Base-by-base conservation (phyloP, 169 alveolate species). In the Plasmodium malariae region DNA sequence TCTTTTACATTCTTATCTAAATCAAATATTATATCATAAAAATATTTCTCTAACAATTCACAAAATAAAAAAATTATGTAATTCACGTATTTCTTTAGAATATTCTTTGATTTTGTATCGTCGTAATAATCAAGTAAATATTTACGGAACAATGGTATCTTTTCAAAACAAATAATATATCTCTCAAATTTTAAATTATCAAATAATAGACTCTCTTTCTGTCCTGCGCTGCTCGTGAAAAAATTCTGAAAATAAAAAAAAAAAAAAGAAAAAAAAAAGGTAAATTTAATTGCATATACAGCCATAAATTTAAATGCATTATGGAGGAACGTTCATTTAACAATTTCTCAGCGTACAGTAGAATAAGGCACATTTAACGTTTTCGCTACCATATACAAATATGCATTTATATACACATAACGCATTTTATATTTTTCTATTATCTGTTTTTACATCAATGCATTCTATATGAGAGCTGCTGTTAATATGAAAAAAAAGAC, bases 381-480 rank as follows among this genome's bases (percentile, higher is more conserved):
- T n/a, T 28, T 7, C n/a, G 37, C 21, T 5, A 28, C 43, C 14
- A 68, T 51, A 21, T n/a, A 14, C 6, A 34, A 0, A 19, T 70
- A 37, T 9, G 30, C 36, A 72, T 30, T 21, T 6, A 40, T n/a
- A 26, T 19, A 28, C 49, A 76, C 62, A 3, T 30, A 40, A 45
- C 36, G 2, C 1, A 5, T 51, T 12, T 6, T 26, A 26, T 51
- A 0, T 67, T 32, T 67, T 43, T 70, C 5, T 71, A 12, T 17
- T 24, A 7, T 62, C 48, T 51, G 9, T 62, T 6, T 36, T 62
- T 78, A 78, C 89, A 40, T 78, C 89, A 36, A 78, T 24, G 49
- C 89, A 62, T 69, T 78, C 89, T 36, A 78, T 68, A 59, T 78
- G 89, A 7, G 89, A 62, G 40, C 67, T 78, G n/a, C 76, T 78